Conservation (phyloP, 73 alveolate genomes). For the Tetrahymena thermophila region DNA sequence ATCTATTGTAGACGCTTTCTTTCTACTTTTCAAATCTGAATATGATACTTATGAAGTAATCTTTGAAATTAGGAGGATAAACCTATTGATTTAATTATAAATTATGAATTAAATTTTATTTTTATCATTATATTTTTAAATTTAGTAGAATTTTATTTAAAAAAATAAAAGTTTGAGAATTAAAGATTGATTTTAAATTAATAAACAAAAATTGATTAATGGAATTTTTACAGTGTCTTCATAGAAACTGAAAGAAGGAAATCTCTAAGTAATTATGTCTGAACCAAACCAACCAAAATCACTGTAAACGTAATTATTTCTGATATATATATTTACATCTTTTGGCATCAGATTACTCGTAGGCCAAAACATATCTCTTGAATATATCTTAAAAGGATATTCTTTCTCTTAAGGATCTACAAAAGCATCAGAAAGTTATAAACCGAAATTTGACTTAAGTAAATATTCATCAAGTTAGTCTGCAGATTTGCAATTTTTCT, state of each 20-base stretch:
- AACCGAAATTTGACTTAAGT: neutral
- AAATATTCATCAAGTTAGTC: no score
- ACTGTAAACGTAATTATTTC: neutral
- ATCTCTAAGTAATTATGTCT: neutral
- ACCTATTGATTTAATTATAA: neutral
- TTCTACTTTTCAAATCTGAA: neutral
- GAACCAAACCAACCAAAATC: neutral
- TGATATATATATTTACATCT: neutral
- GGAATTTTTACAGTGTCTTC: neutral
- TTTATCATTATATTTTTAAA: no score
- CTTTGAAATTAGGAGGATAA: neutral
- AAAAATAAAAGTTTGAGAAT: no score
- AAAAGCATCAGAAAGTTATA: neutral
- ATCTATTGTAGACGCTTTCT: neutral
- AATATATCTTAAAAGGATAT: neutral
- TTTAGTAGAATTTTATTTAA: no score
- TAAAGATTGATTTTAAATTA: no score
- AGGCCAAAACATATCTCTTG: neutral
- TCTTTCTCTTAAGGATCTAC: neutral
- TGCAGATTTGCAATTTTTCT: neutral
- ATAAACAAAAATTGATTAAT: no score
- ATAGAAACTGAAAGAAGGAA: neutral
- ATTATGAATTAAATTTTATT: no score
- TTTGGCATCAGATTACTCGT: neutral
- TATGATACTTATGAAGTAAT: no score